Percentiles rank a stretch among this genome's conserved stretches.
Conservation (phyloP, 352 stramenopile genomes). For the Globisporangium polare region DNA sequence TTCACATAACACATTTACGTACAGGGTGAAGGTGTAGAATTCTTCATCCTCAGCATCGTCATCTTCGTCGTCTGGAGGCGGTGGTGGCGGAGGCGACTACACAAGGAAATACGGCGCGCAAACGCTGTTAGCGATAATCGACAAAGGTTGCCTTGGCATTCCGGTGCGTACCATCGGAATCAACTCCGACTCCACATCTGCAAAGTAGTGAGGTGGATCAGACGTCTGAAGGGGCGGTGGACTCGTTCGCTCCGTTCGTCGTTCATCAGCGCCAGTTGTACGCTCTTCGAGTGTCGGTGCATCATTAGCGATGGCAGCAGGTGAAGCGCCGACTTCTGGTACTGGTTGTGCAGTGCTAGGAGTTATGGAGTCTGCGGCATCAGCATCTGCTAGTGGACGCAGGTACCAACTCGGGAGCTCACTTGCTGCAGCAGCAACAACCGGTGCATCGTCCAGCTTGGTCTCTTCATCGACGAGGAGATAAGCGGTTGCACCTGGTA, state of each 20-base stretch:
- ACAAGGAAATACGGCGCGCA: neutral
- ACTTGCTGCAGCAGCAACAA: neutral
- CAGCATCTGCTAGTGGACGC: conserved; percentile 2
- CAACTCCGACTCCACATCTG: neutral
- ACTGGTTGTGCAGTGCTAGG: neutral
- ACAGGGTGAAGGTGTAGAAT: conserved; percentile 27
- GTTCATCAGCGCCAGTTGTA: neutral
- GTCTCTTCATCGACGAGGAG: neutral
- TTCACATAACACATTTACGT: neutral
- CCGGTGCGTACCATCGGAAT: conserved; percentile 1
- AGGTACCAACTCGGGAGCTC: conserved; percentile 11
- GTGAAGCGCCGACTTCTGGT: neutral
- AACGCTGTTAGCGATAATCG: neutral
- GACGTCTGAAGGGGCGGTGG: neutral
- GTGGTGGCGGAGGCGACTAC: conserved; percentile 45
- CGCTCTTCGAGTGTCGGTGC: neutral
- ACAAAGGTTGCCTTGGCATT: neutral
- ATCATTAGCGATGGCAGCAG: neutral
- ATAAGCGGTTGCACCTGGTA: neutral
- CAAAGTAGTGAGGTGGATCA: neutral
- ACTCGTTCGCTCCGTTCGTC: neutral
- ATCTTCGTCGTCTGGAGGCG: conserved; percentile 45
- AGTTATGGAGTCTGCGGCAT: neutral
- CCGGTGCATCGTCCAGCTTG: neutral
- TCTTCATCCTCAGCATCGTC: conserved; percentile 21